Evolutionary conservation across 2,329 filamentous ascomycete species (phyloP), one percentile per base, ranked within the genome.

Genomic region (Penicillium decumbens): DNA sequence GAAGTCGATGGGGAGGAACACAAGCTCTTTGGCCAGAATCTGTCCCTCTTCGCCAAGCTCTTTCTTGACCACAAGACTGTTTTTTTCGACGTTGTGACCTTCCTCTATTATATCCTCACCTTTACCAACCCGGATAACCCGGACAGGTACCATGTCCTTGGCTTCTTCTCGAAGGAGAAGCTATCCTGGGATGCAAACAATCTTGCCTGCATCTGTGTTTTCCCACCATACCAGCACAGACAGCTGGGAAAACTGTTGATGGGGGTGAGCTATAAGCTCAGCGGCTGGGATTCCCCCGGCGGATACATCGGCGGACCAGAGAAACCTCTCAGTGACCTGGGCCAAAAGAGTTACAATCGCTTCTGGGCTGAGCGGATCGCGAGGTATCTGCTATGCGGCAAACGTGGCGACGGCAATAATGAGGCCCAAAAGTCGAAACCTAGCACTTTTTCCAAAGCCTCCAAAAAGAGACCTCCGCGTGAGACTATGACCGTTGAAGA

Each of bases 91-190:
- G 91, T 96, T 40, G 83, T 84, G 4, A 89, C 88, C 44, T 98
- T 98, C 73, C 84, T 95, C 59, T 98, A 95, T 77, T 97, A 95
- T 68, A 80, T 95, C 4, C 83, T 97, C 45, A 87, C 93, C 39
- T 87, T 91, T 64, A 87, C 83, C 7, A 75, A 80, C 59, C 77
- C 77, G 0, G 42, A 63, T 3, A 65, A 75, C 63, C 57, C 67
- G 41, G 50, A 67, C 42, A 59, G 65, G 50, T 64, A 71, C 59
- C 82, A 85, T 64, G 84, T 96, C 27, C 82, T 92, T 1, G 93
- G 93, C n/a, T 97, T 97, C 78, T 98, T 97, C 75, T 95, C 88
- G 56, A 97, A 98, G 68, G 93, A 98, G 71, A 97, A 97, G 69
- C 87, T 96, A 77, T 95, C 89, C 3, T 98, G 93, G 92, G 93